Base-by-base conservation (phyloP, 371 early-diverging fungal genomes). In the Amoeboaphelidium protococcarum region DNA sequence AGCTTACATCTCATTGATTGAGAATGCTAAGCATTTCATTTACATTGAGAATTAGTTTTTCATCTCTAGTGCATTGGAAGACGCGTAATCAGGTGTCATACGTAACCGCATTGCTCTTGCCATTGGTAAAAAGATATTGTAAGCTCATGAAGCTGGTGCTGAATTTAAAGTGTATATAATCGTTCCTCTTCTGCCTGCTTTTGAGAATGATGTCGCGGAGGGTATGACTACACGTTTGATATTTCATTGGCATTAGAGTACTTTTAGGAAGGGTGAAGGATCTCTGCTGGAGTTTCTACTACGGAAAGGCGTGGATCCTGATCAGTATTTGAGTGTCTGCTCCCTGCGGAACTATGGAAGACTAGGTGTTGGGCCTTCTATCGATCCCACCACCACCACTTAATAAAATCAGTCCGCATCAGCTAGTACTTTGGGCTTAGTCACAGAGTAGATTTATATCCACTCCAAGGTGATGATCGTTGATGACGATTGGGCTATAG, bases 11-110 rank as follows among this genome's bases (percentile, higher is more conserved):
- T 66, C 67, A 24, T 57, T 69, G 47, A 92, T 92, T 51, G 55
- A 57, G 42, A 63, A 62, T 25, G 70, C 91, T 4, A 58, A 83
- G 56, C 79, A 82, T 52, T 87, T 73, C 58, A 67, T 92, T 40
- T 89, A 92, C 58, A 90, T 92, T 53, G 90, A 92, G 56, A 90
- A 92, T 55, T 91, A 92, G 61, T 90, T 90, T 63, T 20, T 50
- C 53, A 40, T 46, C 22, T 25, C 43, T 19, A 25, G 44, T 19
- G 54, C 50, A 31, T 6, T 42, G 26, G 42, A 31, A 3, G 41
- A 25, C 3, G 16, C 24, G 26, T 22, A 42, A 47, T 20, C 49
- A 40, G 44, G 1, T 42, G 66, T 72, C 13, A 55, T 86, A 54
- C 74, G 80, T 59, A 79, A 80, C 54, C 66, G 59, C 44, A 75